These are phyloP conservation scores for Nevesoporus exiguus DNA, from an alignment of 768 basidiomycete species.

Conservation along the genomic window DNA sequence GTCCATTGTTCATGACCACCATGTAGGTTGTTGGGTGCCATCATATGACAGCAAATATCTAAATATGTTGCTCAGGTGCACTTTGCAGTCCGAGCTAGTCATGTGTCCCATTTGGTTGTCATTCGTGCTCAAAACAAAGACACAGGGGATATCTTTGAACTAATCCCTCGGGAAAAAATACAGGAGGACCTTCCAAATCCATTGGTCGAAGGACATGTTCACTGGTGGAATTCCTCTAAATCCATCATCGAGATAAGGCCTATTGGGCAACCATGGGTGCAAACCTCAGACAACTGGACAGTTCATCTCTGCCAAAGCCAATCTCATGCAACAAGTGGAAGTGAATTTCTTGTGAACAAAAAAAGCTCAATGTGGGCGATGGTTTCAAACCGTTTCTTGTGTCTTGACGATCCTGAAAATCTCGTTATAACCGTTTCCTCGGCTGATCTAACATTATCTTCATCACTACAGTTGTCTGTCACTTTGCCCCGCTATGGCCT, in stretches of 20 bases:
- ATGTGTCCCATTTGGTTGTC: background rate
- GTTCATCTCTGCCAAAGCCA: background rate
- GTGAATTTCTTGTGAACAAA: background rate
- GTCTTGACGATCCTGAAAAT: background rate
- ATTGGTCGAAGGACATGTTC: background rate
- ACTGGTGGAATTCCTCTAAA: background rate
- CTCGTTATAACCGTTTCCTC: background rate
- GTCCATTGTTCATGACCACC: background rate
- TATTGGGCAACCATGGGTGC: background rate
- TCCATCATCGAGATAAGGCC: background rate
- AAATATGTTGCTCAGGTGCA: background rate
- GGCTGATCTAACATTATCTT: background rate
- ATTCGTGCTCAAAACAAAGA: background rate
- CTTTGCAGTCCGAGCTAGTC: background rate
- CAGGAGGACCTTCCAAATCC: background rate
- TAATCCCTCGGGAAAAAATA: background rate
- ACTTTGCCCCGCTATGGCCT: background rate
- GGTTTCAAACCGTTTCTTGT: background rate
- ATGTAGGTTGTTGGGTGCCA: background rate
- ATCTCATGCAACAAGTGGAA: background rate
- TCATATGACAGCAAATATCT: background rate
- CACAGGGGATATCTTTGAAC: background rate
- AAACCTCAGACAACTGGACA: background rate
- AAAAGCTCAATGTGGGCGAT: background rate
- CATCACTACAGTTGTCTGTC: background rate